phyloP scores from a whole-genome alignment of 257 asterid genomes.

The Hygrophila difformis region DNA sequence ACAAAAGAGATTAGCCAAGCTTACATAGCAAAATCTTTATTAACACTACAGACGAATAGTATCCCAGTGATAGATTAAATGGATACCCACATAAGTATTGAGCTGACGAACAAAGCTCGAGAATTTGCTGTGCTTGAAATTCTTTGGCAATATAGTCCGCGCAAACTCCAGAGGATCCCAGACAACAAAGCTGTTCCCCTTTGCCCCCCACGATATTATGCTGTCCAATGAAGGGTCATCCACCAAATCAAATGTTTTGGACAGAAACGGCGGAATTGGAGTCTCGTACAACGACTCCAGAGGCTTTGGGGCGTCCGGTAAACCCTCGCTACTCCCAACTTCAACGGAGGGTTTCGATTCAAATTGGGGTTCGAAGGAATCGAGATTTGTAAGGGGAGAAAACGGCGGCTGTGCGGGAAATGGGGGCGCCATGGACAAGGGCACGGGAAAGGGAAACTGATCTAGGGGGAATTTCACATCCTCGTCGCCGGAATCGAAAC shows the following conservation, averaged over 20 bases:
- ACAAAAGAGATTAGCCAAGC: conserved; percentile 10
- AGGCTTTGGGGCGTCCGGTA: conserved; percentile 40
- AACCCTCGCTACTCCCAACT: conserved; percentile 8
- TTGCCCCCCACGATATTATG: conserved; percentile 57
- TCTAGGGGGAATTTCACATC: conserved; percentile 7
- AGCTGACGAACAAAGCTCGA: no score
- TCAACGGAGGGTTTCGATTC: conserved; percentile 12
- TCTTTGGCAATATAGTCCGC: conserved; percentile 46
- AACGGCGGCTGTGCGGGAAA: conserved; percentile 14
- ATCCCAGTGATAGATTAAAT: neutral
- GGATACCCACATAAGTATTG: no score
- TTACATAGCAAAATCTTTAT: neutral
- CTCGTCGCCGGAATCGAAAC: conserved; percentile 1
- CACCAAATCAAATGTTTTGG: conserved; percentile 51
- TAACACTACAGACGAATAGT: conserved; percentile 15
- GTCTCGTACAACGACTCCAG: conserved; percentile 43
- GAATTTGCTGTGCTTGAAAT: conserved; percentile 88
- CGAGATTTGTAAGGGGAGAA: conserved; percentile 23
- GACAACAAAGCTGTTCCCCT: conserved; percentile 68
- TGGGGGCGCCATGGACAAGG: conserved; percentile 18
- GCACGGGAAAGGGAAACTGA: conserved; percentile 12
- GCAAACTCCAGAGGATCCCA: conserved; percentile 73
- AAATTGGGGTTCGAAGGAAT: conserved; percentile 16
- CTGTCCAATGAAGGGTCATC: conserved; percentile 57
- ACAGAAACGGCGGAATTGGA: conserved; percentile 65